Evolutionary conservation across 2,329 filamentous ascomycete genomes (phyloP).

Genomic region (Colletotrichum tabaci): DNA sequence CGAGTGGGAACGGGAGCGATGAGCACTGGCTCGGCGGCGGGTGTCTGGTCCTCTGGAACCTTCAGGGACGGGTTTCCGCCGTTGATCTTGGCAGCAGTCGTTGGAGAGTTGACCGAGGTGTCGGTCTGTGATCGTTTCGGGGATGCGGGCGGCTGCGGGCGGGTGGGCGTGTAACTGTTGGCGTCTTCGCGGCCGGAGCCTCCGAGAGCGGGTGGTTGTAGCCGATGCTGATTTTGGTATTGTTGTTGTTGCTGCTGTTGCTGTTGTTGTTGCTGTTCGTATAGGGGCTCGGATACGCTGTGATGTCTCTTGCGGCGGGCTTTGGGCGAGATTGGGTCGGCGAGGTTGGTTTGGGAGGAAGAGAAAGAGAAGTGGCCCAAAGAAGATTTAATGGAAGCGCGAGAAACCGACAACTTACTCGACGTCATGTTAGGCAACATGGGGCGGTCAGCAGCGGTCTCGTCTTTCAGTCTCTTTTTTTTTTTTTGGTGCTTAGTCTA

Average conservation of each 20-base stretch:
- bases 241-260: not conserved
- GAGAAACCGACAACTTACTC: conserved; percentile 57
- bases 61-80: conserved; percentile 5
- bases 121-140: conserved; percentile 40
- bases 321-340: conserved; percentile 28
- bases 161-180: conserved; percentile 20
- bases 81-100: conserved; percentile 17
- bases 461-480: conserved; percentile 33
- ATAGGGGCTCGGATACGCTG: conserved; percentile 39
- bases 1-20: conserved; percentile 19
- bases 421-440: conserved; percentile 60
- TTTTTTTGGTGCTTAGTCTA: conserved; percentile 16
- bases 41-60: conserved; percentile 34
- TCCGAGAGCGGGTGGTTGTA: conserved; percentile 4
- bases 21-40: conserved; percentile 42
- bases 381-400: conserved; percentile 53
- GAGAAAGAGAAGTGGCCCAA: conserved; percentile 54
- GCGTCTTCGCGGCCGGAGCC: conserved; percentile 22
- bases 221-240: not conserved
- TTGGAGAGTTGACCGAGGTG: conserved; percentile 14
- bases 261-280: conserved; percentile 19
- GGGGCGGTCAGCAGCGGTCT: not conserved
- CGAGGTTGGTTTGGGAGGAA: conserved; percentile 43
- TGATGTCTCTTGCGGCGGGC: conserved; percentile 39
- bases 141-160: conserved; percentile 33